Percentiles rank a stretch among this genome's conserved stretches.
These are phyloP conservation scores for Saussurea involucrata DNA, from an alignment of 129 eudicot genomes.

Conservation along the genomic window DNA sequence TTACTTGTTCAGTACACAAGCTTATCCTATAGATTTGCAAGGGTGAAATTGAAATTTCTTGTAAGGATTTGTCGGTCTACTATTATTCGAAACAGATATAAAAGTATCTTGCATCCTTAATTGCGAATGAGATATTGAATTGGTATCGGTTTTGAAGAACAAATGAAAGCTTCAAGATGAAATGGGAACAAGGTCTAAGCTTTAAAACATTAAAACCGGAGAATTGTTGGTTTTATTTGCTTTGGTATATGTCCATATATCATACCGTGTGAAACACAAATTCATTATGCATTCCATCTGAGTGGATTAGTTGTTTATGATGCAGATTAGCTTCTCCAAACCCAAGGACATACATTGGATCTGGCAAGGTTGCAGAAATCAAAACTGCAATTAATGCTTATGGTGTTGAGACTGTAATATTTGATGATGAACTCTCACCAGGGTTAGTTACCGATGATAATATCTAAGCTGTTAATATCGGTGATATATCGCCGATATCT, in stretches of 20 bases:
- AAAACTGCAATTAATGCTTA: constrained; percentile 72
- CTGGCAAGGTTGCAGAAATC: constrained; percentile 93
- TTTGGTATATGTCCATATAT: constrained; percentile 2
- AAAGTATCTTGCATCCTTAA: not conserved
- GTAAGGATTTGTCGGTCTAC: not conserved
- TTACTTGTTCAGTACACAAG: not conserved
- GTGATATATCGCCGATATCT: no score
- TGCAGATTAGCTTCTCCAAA: constrained; percentile 75
- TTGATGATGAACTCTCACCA: constrained; percentile 96
- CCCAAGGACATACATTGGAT: constrained; percentile 85
- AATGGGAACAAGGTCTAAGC: not conserved
- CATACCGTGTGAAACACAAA: not conserved
- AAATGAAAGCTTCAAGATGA: not conserved
- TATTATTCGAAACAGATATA: not conserved
- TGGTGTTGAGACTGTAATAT: constrained; percentile 87
- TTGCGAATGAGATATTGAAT: not conserved
- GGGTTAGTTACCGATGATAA: constrained; percentile 69
- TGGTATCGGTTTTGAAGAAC: not conserved
- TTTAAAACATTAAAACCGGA: not conserved
- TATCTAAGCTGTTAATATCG: no score
- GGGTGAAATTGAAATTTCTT: not conserved
- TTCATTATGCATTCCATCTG: constrained; percentile 8
- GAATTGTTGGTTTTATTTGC: not conserved
- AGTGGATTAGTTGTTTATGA: constrained; percentile 21
- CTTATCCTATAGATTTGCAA: not conserved